phyloP scores from a whole-genome alignment of 768 basidiomycete species.

The Tricholoma flavovirens region DNA sequence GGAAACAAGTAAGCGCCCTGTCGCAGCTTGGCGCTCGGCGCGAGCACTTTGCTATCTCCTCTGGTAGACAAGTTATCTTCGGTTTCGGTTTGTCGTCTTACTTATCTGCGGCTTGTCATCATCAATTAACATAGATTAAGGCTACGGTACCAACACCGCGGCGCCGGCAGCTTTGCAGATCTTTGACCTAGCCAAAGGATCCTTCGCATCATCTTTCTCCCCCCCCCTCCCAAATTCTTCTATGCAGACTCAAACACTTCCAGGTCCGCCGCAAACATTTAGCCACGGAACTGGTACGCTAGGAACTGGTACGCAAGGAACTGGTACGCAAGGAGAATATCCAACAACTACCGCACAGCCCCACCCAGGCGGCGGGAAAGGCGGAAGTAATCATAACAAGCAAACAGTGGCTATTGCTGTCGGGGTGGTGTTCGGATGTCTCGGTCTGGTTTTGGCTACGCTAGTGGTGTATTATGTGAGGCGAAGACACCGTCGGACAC shows the following conservation, averaged over 20 bases:
- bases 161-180: conserved; percentile 51
- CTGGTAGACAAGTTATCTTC: conserved; percentile 62
- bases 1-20: conserved; percentile 48
- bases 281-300: conserved; percentile 3
- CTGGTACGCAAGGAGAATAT: conserved; percentile 5
- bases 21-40: conserved; percentile 55
- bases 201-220: conserved; percentile 38
- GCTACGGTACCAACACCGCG: conserved; percentile 44
- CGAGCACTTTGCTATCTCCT: conserved; percentile 68
- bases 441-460: conserved; percentile 43
- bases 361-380: conserved; percentile 16
- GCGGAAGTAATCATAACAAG: conserved; percentile 15
- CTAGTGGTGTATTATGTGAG: conserved; percentile 41
- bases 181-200: conserved; percentile 40
- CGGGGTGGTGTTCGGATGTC: conserved; percentile 54
- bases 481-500: conserved; percentile 20
- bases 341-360: conserved; percentile 20
- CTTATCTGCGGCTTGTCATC: background rate
- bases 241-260: conserved; percentile 30
- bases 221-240: conserved; percentile 28
- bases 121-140: conserved; percentile 22
- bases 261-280: conserved; percentile 27
- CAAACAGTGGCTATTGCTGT: conserved; percentile 47
- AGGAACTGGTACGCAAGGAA: background rate
- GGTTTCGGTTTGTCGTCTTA: conserved; percentile 58